Conservation (phyloP, 768 basidiomycete genomes). For the Gloeostereum incarnatum region DNA sequence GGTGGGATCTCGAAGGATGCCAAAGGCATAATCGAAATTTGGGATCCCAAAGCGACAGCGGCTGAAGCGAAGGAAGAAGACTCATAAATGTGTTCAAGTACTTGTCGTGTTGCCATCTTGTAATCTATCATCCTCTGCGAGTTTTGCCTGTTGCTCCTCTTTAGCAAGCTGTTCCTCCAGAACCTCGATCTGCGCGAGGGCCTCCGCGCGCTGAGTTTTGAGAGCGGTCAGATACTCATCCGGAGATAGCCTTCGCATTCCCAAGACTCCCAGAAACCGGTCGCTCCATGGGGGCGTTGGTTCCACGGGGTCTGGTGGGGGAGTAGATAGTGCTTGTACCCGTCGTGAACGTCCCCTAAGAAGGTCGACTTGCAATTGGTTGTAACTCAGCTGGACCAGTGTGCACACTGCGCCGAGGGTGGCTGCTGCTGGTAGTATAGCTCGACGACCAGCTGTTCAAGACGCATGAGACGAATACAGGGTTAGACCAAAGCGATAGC, state of each 20-base stretch:
- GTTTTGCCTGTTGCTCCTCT: slow-evolving; percentile 17
- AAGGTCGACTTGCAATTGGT: slow-evolving; percentile 34
- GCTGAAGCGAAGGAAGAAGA: background rate
- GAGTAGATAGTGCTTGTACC: slow-evolving; percentile 14
- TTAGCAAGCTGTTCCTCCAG: slow-evolving; percentile 36
- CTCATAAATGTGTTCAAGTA: background rate
- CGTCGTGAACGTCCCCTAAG: background rate
- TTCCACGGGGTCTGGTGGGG: background rate
- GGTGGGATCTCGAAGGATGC: slow-evolving; percentile 54
- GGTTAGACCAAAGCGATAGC: background rate
- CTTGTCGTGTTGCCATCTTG: too few species aligned
- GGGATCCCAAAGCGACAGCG: slow-evolving; percentile 19
- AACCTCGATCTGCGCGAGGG: slow-evolving; percentile 48
- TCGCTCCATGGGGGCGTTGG: slow-evolving; percentile 20
- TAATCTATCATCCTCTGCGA: slow-evolving; percentile 12
- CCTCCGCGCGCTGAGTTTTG: slow-evolving; percentile 42
- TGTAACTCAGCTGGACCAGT: slow-evolving; percentile 58
- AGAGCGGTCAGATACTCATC: slow-evolving; percentile 62
- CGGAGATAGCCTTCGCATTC: slow-evolving; percentile 52
- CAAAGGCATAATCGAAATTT: slow-evolving; percentile 58
- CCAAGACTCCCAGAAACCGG: slow-evolving; percentile 33
- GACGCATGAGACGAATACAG: slow-evolving; percentile 4
- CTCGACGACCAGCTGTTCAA: slow-evolving; percentile 49
- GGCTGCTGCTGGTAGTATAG: slow-evolving; percentile 47
- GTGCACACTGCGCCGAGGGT: slow-evolving; percentile 52